Evolutionary conservation across 1,284 basidiomycete species (phyloP).

Genomic region (Gomphus bonarii): DNA sequence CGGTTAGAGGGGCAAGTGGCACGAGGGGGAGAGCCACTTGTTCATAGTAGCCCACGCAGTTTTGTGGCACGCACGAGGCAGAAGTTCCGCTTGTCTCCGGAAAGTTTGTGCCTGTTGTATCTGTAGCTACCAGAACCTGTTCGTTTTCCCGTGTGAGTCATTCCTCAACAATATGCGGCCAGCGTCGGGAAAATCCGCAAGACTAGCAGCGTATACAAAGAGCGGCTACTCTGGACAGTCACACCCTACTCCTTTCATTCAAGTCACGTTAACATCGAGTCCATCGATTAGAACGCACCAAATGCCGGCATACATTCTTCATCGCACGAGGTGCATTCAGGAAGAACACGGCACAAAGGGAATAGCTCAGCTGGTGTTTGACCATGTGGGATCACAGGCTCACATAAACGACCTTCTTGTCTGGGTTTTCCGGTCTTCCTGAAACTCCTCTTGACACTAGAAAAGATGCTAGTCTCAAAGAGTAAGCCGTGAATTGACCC

Average conservation of each 20-base stretch:
- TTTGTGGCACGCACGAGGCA: conserved; percentile 1
- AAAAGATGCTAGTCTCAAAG: neutral
- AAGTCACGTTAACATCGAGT: neutral
- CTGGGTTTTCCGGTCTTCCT: neutral
- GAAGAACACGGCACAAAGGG: neutral
- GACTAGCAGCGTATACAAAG: neutral
- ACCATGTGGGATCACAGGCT: neutral
- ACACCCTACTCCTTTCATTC: neutral
- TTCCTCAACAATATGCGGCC: neutral
- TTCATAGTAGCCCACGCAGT: neutral
- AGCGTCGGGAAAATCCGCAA: neutral
- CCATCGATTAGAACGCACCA: neutral
- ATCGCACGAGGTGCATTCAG: neutral
- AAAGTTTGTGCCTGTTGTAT: neutral
- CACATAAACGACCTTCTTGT: neutral
- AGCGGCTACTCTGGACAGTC: neutral
- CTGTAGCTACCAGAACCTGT: neutral
- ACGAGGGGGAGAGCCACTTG: neutral
- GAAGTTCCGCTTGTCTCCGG: neutral
- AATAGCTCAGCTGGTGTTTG: neutral
- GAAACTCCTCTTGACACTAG: neutral
- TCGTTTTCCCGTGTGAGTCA: neutral
- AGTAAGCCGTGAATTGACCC: neutral
- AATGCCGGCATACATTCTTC: neutral
- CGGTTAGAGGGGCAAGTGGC: neutral